phyloP scores from a whole-genome alignment of 768 basidiomycete genomes.

The Tricholoma saponaceum region DNA sequence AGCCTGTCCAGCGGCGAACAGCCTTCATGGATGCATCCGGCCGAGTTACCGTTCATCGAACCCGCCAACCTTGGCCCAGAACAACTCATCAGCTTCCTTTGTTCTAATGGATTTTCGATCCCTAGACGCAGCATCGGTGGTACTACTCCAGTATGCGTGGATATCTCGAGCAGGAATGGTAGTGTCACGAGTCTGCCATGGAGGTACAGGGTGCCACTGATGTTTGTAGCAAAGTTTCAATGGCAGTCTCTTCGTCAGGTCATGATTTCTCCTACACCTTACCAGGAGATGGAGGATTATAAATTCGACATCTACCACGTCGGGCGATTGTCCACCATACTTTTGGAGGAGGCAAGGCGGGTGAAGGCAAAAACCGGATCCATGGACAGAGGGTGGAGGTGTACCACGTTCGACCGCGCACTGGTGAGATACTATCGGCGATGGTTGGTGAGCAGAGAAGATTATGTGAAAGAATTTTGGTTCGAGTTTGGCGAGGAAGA shows the following conservation, averaged over 20 bases:
- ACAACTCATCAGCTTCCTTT: slow-evolving; percentile 28
- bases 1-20: too few relatives aligned
- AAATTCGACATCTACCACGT: slow-evolving; percentile 42
- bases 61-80: slow-evolving; percentile 27
- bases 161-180: slow-evolving; percentile 13
- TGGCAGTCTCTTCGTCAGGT: slow-evolving; percentile 40
- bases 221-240: slow-evolving; percentile 42
- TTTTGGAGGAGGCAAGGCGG: slow-evolving; percentile 29
- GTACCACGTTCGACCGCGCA: slow-evolving; percentile 37
- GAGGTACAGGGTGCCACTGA: slow-evolving; percentile 38
- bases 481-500: slow-evolving; percentile 23
- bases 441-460: slow-evolving; percentile 37
- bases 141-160: slow-evolving; percentile 9
- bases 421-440: slow-evolving; percentile 36
- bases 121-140: slow-evolving; percentile 19
- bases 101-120: slow-evolving; percentile 31
- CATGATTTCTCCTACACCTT: slow-evolving; percentile 26
- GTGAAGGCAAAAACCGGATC: slow-evolving; percentile 20
- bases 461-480: slow-evolving; percentile 33
- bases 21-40: slow-evolving; percentile 31
- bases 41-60: slow-evolving; percentile 34
- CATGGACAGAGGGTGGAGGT: slow-evolving; percentile 25
- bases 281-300: slow-evolving; percentile 36
- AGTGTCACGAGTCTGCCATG: slow-evolving; percentile 27
- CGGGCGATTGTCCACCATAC: slow-evolving; percentile 28